A percentile compares a stretch with the other conserved stretches of the same genome.
Conservation (phyloP, 2,329 filamentous ascomycete genomes). For the Sporothrix pseudoabietina region DNA sequence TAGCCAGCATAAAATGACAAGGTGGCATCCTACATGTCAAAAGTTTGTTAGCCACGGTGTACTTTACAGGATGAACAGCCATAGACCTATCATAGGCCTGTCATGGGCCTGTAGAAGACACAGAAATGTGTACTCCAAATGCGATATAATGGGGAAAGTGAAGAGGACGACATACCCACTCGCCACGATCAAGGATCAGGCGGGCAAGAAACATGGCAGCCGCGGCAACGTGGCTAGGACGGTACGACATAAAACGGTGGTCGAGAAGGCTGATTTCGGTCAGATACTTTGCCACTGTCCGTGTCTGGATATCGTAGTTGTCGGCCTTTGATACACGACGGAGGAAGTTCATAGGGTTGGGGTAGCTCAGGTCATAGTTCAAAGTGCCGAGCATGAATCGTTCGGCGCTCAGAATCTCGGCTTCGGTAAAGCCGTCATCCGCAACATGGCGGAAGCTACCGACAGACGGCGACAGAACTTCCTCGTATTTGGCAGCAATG, state of each 20-base stretch:
- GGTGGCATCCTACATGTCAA: conserved; percentile 67
- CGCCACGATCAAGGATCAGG: conserved; percentile 83
- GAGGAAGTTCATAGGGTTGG: conserved; percentile 99
- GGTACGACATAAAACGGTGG: conserved; percentile 87
- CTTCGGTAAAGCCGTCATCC: conserved; percentile 92
- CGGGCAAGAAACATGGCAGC: conserved; percentile 94
- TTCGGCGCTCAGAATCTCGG: conserved; percentile 96
- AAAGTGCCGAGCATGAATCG: conserved; percentile 88
- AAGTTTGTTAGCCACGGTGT: not conserved
- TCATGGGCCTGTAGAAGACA: not conserved
- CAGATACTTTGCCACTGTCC: conserved; percentile 95
- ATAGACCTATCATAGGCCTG: not conserved
- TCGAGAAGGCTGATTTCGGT: conserved; percentile 97
- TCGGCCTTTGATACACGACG: conserved; percentile 98
- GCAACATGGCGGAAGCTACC: conserved; percentile 96
- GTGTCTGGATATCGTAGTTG: conserved; percentile 97
- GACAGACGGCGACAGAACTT: conserved; percentile 94
- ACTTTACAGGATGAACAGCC: not conserved
- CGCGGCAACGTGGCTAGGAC: conserved; percentile 86
- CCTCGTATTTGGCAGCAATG: conserved; percentile 98
- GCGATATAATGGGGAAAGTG: not conserved
- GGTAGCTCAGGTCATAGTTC: conserved; percentile 96
- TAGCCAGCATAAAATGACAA: conserved; percentile 92
- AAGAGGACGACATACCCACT: conserved; percentile 69
- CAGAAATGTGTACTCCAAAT: not conserved